Base-by-base conservation (phyloP, 305 asterid genomes). In the Fraxinus floribunda region DNA sequence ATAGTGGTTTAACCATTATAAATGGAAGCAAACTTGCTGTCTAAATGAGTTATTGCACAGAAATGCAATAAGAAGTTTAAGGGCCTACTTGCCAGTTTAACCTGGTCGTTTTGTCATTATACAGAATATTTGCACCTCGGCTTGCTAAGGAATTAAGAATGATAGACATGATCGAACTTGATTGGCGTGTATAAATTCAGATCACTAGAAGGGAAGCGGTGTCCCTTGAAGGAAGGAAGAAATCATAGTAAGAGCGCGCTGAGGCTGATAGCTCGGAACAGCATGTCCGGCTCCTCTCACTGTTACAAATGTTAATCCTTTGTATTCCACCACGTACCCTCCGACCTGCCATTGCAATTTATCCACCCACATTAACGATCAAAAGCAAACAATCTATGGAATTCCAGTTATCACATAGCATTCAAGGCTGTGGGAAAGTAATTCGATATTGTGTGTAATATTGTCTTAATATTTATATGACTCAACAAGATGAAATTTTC, bases 261-360 rank as follows among this genome's bases (percentile, higher is more conserved):
- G 83, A 83, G 88, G 92, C 74, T 89, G 87, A 81, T 86, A 84
- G 73, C 86, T 87, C 0, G 90, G 89, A 60, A 88, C 91, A 11
- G 75, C 62, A 82, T 88, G 91, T 9, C 91, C 92, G 0, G 89
- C 91, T 44, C 86, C 90, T 85, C 90, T 89, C 30, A 89, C 91
- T 34, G 89, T 89, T 57, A 79, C 89, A 26, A 88, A 84, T 38
- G 84, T 75, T 83, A 89, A 34, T 49, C 88, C 88, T 78, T 82
- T 49, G 81, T 89, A 89, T 62, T 76, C 86, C 26, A 79, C 91
- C 7, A 85, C 88, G 15, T 88, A 88, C 35, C 91, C 90, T 86
- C 90, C 91, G 24, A 88, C 89, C 89, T 89, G 85, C 52, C 68
- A 76, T 29, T 68, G 75, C n/a, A 68, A 68, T 68, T 64, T 7